Conservation (phyloP, 495 filamentous ascomycete genomes). For the Hypoxylon fuscum region DNA sequence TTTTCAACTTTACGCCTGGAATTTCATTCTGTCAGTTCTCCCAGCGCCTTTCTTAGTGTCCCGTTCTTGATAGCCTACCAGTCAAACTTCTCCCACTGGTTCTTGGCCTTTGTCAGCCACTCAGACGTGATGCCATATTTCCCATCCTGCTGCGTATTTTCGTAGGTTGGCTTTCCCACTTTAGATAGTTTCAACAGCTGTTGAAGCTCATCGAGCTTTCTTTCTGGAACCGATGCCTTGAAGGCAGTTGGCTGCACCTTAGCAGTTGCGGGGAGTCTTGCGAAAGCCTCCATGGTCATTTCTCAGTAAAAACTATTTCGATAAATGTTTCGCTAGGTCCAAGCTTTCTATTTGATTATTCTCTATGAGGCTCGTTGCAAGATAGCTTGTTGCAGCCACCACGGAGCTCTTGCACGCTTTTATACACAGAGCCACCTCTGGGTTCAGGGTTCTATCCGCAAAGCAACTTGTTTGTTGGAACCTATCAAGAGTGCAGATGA, state of each 20-base stretch:
- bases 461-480: no score
- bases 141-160: slow-evolving; percentile 52
- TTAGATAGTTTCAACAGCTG: slow-evolving; percentile 61
- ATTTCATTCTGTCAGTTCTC: slow-evolving; percentile 31
- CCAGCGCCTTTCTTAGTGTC: not conserved
- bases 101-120: slow-evolving; percentile 65
- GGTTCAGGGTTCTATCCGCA: no score
- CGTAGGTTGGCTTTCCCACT: slow-evolving; percentile 61
- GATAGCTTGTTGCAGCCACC: not conserved
- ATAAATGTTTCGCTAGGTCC: not conserved
- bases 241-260: not conserved
- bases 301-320: not conserved
- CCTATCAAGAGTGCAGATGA: no score
- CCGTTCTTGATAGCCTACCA: slow-evolving; percentile 40
- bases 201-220: slow-evolving; percentile 57
- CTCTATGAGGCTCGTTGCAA: not conserved
- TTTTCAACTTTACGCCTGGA: slow-evolving; percentile 58
- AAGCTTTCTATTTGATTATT: not conserved
- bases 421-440: no score
- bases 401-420: no score
- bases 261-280: not conserved
- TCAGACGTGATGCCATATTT: slow-evolving; percentile 63
- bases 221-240: slow-evolving; percentile 36
- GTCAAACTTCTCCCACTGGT: slow-evolving; percentile 60
- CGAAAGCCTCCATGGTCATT: not conserved